phyloP scores from a whole-genome alignment of 2,329 filamentous ascomycete genomes.

The Epichloe hybrida region DNA sequence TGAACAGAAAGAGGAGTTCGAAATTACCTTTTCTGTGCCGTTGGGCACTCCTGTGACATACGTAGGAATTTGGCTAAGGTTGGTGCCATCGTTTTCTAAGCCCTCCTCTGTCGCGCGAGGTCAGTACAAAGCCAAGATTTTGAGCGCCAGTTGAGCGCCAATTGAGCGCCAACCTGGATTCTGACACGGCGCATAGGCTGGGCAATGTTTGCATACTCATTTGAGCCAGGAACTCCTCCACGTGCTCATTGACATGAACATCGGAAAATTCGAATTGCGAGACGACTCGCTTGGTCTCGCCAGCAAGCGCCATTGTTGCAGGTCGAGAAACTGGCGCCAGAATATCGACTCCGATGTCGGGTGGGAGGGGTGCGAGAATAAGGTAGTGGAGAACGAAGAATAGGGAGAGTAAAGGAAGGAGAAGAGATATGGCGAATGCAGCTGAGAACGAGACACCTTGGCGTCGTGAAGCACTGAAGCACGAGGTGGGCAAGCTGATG shows the following conservation, averaged over 20 bases:
- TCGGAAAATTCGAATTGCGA: slow-evolving; percentile 75
- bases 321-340: slow-evolving; percentile 39
- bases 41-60: slow-evolving; percentile 94
- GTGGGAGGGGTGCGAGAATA: slow-evolving; percentile 14
- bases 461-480: slow-evolving; percentile 32
- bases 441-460: slow-evolving; percentile 23
- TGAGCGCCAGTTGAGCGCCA: neutral
- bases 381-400: slow-evolving; percentile 20
- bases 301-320: slow-evolving; percentile 46
- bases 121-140: neutral
- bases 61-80: slow-evolving; percentile 88
- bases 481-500: slow-evolving; percentile 27
- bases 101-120: slow-evolving; percentile 52
- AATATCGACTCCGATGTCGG: slow-evolving; percentile 31
- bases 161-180: neutral
- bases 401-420: slow-evolving; percentile 10
- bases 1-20: neutral
- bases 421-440: slow-evolving; percentile 11
- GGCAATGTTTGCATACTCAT: slow-evolving; percentile 43
- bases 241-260: slow-evolving; percentile 63
- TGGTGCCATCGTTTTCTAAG: slow-evolving; percentile 61
- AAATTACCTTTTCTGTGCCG: slow-evolving; percentile 74
- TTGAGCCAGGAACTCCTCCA: slow-evolving; percentile 74
- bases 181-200: neutral
- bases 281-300: slow-evolving; percentile 68